Evolutionary conservation across 2,329 filamentous ascomycete genomes (phyloP).

Genomic region (Juglanconis oblonga): DNA sequence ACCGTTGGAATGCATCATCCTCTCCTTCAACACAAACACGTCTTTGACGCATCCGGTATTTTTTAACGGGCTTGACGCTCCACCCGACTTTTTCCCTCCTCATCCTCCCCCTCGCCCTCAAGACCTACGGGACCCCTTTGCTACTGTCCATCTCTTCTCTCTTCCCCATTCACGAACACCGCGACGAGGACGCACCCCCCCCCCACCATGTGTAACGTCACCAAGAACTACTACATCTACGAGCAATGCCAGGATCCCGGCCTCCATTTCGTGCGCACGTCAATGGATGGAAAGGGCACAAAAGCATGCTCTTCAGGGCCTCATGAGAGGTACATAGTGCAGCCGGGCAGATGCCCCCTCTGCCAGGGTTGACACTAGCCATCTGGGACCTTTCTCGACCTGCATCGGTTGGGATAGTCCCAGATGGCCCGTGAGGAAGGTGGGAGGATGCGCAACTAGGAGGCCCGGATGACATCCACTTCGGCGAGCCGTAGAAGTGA

Average conservation of each 20-base stretch:
- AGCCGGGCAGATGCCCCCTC: conserved; percentile 60
- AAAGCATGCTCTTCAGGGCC: conserved; percentile 60
- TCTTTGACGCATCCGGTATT: not conserved
- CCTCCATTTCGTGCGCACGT: conserved; percentile 68
- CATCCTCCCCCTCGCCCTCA: not conserved
- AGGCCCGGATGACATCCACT: too few relatives aligned
- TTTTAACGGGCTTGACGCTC: not conserved
- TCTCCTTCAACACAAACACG: not conserved
- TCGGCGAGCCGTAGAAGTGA: too few relatives aligned
- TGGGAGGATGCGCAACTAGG: too few relatives aligned
- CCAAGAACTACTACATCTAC: conserved; percentile 77
- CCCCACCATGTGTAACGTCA: conserved; percentile 58
- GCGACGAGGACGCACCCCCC: not conserved
- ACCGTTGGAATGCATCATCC: not conserved
- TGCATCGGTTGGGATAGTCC: not conserved
- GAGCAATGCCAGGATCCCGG: conserved; percentile 66
- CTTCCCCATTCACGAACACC: not conserved
- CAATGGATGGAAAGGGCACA: conserved; percentile 62
- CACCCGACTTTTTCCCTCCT: not conserved
- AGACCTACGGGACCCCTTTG: not conserved
- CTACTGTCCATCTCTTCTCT: not conserved
- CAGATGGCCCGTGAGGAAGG: too few relatives aligned
- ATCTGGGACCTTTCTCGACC: not conserved
- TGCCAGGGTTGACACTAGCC: conserved; percentile 32
- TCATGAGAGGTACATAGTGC: conserved; percentile 71